Conservation (phyloP, 306 rosid genomes). For the Ormosia emarginata region DNA sequence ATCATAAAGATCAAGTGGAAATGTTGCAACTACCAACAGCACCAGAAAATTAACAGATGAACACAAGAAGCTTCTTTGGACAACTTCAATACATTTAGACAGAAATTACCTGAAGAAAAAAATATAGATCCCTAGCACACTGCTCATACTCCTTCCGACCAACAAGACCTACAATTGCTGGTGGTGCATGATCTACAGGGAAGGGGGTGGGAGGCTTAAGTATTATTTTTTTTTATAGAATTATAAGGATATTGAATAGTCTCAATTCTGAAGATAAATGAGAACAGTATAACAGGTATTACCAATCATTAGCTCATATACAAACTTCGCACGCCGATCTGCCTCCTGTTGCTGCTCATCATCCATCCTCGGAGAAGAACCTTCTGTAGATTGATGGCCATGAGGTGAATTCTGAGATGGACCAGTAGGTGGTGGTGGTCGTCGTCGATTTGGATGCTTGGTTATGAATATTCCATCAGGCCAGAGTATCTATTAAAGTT, state of each 20-base stretch:
- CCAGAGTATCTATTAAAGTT: constrained; percentile 74
- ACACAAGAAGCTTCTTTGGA: constrained; percentile 7
- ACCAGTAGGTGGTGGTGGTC: constrained; percentile 38
- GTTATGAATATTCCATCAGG: constrained; percentile 94
- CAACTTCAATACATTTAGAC: background rate
- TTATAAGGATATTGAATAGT: background rate
- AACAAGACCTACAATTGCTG: constrained; percentile 86
- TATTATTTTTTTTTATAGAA: background rate
- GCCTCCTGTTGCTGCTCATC: constrained; percentile 71
- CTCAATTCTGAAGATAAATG: background rate
- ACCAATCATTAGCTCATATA: constrained; percentile 92
- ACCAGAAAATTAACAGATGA: background rate
- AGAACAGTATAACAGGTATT: constrained; percentile 15
- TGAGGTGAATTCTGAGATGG: constrained; percentile 46
- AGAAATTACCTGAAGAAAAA: constrained; percentile 81
- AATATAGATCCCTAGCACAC: constrained; percentile 89
- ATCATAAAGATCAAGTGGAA: background rate
- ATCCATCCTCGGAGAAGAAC: constrained; percentile 45
- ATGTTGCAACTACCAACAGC: background rate
- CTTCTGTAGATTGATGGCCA: constrained; percentile 35
- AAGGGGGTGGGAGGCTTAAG: background rate
- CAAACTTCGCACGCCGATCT: constrained; percentile 80
- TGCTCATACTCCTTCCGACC: constrained; percentile 93
- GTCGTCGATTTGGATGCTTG: constrained; percentile 84
- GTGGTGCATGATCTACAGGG: constrained; percentile 71